A percentile compares a stretch with the other conserved stretches of the same genome.
These are phyloP conservation scores for Porphyra umbilicalis DNA, from an alignment of 31 red algal genomes.

Conservation along the genomic window DNA sequence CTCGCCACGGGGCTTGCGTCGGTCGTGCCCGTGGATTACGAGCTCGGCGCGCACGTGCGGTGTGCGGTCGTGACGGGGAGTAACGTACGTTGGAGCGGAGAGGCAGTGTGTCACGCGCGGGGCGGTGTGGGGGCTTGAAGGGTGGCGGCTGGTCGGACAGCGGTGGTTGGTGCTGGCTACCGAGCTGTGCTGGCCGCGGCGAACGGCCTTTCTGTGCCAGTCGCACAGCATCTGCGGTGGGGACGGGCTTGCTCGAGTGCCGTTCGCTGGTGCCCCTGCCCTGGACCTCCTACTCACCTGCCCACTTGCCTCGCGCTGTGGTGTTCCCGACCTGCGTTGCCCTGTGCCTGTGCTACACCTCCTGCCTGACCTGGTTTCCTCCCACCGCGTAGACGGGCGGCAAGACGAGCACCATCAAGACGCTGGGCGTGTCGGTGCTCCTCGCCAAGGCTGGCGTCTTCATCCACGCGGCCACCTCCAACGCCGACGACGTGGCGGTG, in stretches of 20 bases:
- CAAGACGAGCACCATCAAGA: conserved; percentile 90
- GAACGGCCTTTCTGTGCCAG: no score
- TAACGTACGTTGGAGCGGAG: neutral
- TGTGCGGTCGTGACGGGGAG: conserved; percentile 76
- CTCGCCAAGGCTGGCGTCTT: conserved; percentile 77
- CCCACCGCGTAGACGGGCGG: conserved; percentile 67
- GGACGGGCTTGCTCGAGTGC: no score
- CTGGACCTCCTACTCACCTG: no score
- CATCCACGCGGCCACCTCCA: conserved; percentile 2
- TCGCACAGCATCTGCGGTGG: no score
- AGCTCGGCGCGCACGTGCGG: conserved; percentile 15
- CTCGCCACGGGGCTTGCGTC: neutral
- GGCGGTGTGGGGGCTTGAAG: neutral
- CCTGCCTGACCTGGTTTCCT: neutral
- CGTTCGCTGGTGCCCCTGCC: no score
- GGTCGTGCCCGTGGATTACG: conserved; percentile 68
- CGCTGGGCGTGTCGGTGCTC: conserved; percentile 64
- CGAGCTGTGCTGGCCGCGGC: no score
- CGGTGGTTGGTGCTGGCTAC: neutral
- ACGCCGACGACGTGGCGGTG: neutral
- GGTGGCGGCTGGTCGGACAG: neutral
- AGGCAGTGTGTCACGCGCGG: neutral
- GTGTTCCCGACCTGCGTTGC: no score
- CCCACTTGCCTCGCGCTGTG: no score
- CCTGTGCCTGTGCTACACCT: neutral